Evolutionary conservation across 2,329 filamentous ascomycete genomes (phyloP).

Genomic region (Paraconiothyrium brasiliense): DNA sequence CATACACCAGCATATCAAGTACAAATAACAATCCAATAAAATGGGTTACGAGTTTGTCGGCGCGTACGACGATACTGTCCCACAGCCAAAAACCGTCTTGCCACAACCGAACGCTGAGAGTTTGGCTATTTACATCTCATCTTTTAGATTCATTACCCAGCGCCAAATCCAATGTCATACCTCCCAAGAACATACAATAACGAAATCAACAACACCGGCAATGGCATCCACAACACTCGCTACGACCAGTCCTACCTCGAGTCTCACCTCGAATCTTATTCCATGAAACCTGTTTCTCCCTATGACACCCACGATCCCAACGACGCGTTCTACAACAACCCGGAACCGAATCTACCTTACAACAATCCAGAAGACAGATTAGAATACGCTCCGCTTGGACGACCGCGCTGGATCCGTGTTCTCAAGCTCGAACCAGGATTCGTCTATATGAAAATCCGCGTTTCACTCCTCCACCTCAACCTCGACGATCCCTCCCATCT

Average conservation of each 20-base stretch:
- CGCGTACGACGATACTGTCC: background rate
- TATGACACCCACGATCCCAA: conserved; percentile 4
- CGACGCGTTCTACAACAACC: conserved; percentile 2
- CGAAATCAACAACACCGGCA: conserved; percentile 11
- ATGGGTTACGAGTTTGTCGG: background rate
- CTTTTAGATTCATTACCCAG: too few relatives aligned
- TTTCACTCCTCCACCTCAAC: conserved; percentile 6
- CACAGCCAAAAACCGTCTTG: background rate
- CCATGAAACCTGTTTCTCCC: conserved; percentile 5
- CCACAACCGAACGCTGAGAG: background rate
- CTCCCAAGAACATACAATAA: background rate
- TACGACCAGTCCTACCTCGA: conserved; percentile 3
- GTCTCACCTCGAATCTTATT: conserved; percentile 4
- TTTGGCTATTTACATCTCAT: background rate
- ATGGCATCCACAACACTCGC: conserved; percentile 1
- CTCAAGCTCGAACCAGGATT: conserved; percentile 13
- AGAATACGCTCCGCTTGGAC: background rate
- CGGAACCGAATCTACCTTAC: background rate
- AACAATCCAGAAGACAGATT: background rate
- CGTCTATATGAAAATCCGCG: background rate
- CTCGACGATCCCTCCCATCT: conserved; percentile 3
- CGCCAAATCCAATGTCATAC: background rate
- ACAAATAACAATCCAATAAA: background rate
- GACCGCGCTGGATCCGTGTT: conserved; percentile 14
- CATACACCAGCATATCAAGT: background rate